phyloP scores from a whole-genome alignment of 164 flowering plant genomes.

The Berberis vulgaris region DNA sequence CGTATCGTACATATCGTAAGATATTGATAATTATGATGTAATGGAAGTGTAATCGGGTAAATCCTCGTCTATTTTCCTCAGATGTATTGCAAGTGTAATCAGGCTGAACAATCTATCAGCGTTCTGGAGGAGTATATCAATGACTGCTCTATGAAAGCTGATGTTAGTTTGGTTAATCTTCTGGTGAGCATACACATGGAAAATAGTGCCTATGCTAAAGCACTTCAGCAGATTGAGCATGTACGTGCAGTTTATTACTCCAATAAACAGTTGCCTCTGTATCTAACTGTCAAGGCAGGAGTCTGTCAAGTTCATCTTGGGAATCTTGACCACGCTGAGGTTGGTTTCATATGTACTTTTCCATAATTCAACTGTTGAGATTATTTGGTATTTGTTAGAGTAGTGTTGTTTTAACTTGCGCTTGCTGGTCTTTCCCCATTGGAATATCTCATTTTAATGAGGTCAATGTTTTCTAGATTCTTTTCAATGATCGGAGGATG shows the following conservation, averaged over 20 bases:
- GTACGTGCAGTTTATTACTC: conserved; percentile 25
- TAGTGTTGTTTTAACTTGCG: neutral
- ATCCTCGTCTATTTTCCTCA: neutral
- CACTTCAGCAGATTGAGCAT: conserved; percentile 57
- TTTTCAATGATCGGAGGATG: conserved; percentile 30
- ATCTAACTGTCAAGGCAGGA: conserved; percentile 56
- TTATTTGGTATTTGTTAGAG: neutral
- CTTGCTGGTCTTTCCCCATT: no score
- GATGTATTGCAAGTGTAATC: conserved; percentile 56
- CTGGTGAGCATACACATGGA: conserved; percentile 51
- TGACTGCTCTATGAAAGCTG: conserved; percentile 29
- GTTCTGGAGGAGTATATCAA: conserved; percentile 55
- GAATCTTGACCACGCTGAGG: conserved; percentile 73
- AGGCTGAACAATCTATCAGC: conserved; percentile 37
- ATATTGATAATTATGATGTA: no score
- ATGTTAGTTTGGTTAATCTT: conserved; percentile 44
- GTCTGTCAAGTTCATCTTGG: conserved; percentile 65
- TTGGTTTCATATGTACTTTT: conserved; percentile 2
- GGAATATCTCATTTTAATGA: no score
- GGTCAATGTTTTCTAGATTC: conserved; percentile 19
- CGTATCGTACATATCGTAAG: no score
- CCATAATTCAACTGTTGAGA: neutral
- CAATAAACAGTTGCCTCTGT: conserved; percentile 41
- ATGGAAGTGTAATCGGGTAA: no score
- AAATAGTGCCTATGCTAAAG: conserved; percentile 33